phyloP scores from a whole-genome alignment of 352 stramenopile genomes.

The Aphanomyces cochlioides region DNA sequence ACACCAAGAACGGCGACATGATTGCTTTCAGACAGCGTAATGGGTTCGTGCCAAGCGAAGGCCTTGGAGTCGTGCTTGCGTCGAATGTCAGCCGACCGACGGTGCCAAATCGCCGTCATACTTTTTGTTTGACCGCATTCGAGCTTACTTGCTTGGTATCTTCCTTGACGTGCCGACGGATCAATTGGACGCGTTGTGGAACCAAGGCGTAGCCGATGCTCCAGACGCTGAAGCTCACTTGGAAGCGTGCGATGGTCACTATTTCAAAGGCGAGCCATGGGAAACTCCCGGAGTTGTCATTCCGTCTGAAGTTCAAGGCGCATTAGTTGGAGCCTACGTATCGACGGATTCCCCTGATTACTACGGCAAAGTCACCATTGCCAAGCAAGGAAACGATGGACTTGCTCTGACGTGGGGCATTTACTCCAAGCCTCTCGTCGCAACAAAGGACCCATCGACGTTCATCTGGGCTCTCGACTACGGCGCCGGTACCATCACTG shows the following conservation, averaged over 20 bases:
- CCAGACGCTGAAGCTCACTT: constrained; percentile 40
- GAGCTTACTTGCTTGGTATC: constrained; percentile 61
- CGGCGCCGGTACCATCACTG: background rate
- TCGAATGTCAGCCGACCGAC: constrained; percentile 45
- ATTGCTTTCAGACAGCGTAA: constrained; percentile 53
- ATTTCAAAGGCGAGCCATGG: constrained; percentile 39
- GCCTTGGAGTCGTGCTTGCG: constrained; percentile 57
- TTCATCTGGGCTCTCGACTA: constrained; percentile 8
- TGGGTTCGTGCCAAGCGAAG: constrained; percentile 43
- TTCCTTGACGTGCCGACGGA: constrained; percentile 60
- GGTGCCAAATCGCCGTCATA: constrained; percentile 33
- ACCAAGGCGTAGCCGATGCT: constrained; percentile 34
- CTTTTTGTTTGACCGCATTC: constrained; percentile 59
- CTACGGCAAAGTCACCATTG: constrained; percentile 40
- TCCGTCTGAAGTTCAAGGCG: constrained; percentile 31
- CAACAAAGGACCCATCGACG: background rate
- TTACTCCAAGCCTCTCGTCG: background rate
- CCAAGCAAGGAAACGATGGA: background rate
- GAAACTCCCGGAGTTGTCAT: constrained; percentile 36
- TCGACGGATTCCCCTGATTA: constrained; percentile 40
- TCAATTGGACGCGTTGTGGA: constrained; percentile 50
- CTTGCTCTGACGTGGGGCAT: constrained; percentile 2
- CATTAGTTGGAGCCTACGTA: constrained; percentile 46
- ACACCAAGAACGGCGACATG: constrained; percentile 64
- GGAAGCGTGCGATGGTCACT: constrained; percentile 41